Base-by-base conservation (phyloP, 208 protist species). In the Trypanosoma boissoni region DNA sequence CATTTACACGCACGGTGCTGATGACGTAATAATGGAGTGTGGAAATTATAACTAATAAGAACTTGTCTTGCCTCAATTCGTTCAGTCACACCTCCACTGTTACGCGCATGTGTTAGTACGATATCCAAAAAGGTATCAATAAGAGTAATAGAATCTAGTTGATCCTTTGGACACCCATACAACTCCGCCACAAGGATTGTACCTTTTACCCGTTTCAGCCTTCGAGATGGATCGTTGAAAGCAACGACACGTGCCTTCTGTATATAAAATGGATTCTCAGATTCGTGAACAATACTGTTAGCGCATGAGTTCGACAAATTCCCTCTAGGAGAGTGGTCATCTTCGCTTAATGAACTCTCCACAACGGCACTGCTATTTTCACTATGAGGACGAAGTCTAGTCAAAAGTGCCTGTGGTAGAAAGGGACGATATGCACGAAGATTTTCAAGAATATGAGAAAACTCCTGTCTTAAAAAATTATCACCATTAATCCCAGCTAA, bases 1-100 rank as follows among this genome's bases (percentile, higher is more conserved):
- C 79, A 86, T 56, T 76, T 37, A 44, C 75, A 81, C 2, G 79
- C 79, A 44, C 73, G 73, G 21, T 82, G 72, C 45, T 81, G 64
- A 68, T 86, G 79, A 34, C 79, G 72, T 31, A 68, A 60, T 2
- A 79, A 67, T 18, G 75, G 62, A 51, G 72, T 77, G 44, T 86
- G 79, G 16, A 70, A 80, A 54, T 86, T 86, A 52, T 82, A 86
- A 45, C 68, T 77, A 12, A 80, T 52, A 18, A 74, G 50, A 0
- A 86, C 54, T 20, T 58, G 73, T 24, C 72, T 67, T 26, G 66
- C 68, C 45, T 75, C 75, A 27, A 86, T 73, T 16, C 68, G 66
- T 44, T 86, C 79, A 6, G 75, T 72, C 9, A 86, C 75, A 37
- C 79, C 79, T 53, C 74, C 78, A 5, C 55, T 50, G 39, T 20